These are phyloP conservation scores for Cardamine occulta DNA, from an alignment of 345 rosid species.

Conservation along the genomic window DNA sequence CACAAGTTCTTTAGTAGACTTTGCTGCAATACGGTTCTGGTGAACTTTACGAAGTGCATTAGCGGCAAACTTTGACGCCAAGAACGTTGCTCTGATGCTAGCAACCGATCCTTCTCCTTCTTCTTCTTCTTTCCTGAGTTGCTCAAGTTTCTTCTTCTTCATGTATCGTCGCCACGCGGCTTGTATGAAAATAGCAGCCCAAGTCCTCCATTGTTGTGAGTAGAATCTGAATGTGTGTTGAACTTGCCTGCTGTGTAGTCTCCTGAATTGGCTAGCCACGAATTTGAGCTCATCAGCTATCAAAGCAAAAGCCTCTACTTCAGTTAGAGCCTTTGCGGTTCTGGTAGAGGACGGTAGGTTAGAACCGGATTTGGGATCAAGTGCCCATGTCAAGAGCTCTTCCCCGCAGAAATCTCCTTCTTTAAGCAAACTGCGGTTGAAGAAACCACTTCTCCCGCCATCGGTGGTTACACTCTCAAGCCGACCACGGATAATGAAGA, in stretches of 20 bases:
- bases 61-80: constrained; percentile 87
- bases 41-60: constrained; percentile 92
- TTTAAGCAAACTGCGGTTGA: constrained; percentile 75
- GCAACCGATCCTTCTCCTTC: constrained; percentile 58
- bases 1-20: constrained; percentile 71
- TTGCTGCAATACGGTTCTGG: constrained; percentile 64
- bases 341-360: constrained; percentile 97
- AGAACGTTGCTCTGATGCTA: constrained; percentile 86
- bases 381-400: constrained; percentile 96
- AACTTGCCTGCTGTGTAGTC: constrained; percentile 92
- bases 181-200: constrained; percentile 98
- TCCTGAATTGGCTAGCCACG: constrained; percentile 93
- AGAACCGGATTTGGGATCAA: constrained; percentile 88
- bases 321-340: constrained; percentile 80
- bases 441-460: constrained; percentile 97
- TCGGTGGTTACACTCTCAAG: constrained; percentile 95
- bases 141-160: constrained; percentile 82
- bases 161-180: constrained; percentile 93
- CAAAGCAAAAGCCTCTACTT: constrained; percentile 94
- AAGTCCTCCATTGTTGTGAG: constrained; percentile 98
- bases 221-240: constrained; percentile 97
- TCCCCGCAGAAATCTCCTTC: constrained; percentile 98
- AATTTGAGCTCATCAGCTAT: constrained; percentile 89
- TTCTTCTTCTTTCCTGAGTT: constrained; percentile 70
- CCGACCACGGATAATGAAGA: constrained; percentile 92